A percentile compares a stretch with the other conserved stretches of the same genome.
Evolutionary conservation across 495 filamentous ascomycete species (phyloP).

Genomic region (Clohesyomyces aquaticus): DNA sequence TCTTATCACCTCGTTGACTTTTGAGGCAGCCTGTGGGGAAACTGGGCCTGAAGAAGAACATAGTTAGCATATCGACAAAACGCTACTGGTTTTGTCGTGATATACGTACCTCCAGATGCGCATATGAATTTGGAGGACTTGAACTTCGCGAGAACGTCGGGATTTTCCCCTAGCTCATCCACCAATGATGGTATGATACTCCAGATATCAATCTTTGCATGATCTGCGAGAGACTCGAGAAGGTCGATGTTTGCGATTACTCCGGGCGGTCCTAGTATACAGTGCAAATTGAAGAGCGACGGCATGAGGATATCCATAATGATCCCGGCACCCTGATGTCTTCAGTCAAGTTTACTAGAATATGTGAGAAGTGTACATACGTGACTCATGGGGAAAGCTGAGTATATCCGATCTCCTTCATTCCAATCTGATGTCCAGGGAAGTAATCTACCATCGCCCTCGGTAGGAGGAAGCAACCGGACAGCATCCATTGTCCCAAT

Average conservation of each 20-base stretch:
- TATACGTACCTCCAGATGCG: slow-evolving; percentile 5
- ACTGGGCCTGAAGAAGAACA: background rate
- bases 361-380: background rate
- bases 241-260: background rate
- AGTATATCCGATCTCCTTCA: slow-evolving; percentile 2
- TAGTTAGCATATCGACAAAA: background rate
- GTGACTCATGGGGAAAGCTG: slow-evolving; percentile 9
- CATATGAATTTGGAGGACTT: slow-evolving; percentile 1
- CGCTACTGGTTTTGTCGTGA: background rate
- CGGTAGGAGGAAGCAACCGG: background rate
- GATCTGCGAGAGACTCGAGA: background rate
- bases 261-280: background rate
- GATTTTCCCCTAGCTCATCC: slow-evolving; percentile 6
- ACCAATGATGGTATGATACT: background rate
- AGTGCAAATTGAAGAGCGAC: slow-evolving; percentile 1
- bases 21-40: background rate
- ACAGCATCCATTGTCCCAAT: slow-evolving; percentile 4
- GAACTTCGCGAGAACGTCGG: background rate
- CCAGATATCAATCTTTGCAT: slow-evolving; percentile 12
- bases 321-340: slow-evolving; percentile 3
- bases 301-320: slow-evolving; percentile 7
- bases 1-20: slow-evolving; percentile 9
- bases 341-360: too few relatives aligned
- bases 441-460: background rate
- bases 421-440: background rate